These are phyloP conservation scores for Ajuga reptans DNA, from an alignment of 305 asterid species.

Conservation along the genomic window DNA sequence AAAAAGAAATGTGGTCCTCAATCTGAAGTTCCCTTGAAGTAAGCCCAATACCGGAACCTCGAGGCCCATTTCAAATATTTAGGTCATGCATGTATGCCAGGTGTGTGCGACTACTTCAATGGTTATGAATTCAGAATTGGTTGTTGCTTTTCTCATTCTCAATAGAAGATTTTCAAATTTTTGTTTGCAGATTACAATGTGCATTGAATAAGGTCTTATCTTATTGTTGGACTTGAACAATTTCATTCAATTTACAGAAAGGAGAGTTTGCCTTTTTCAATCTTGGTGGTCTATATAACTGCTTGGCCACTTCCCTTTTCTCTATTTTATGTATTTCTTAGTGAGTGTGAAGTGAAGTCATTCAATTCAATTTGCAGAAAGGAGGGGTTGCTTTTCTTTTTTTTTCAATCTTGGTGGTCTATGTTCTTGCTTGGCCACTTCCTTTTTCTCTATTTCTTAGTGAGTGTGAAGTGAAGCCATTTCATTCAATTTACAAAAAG, in stretches of 20 bases:
- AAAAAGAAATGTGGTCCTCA: background rate
- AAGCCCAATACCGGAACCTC: background rate
- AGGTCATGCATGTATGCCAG: background rate
- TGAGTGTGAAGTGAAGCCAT: background rate
- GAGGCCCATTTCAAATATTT: background rate
- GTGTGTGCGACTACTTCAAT: background rate
- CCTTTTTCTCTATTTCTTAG: background rate
- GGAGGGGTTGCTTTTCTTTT: too few relatives aligned
- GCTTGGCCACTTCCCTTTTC: too few relatives aligned
- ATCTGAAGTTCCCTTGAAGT: background rate
- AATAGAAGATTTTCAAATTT: background rate
- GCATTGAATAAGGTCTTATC: constrained; percentile 7
- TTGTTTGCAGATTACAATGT: background rate
- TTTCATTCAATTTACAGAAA: background rate
- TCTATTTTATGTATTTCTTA: too few relatives aligned
- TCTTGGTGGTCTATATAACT: too few relatives aligned
- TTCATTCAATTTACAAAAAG: background rate
- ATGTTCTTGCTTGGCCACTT: background rate
- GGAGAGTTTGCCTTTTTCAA: background rate
- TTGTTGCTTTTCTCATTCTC: background rate
- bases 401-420: background rate
- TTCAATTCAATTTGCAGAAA: too few relatives aligned
- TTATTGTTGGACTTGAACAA: background rate
- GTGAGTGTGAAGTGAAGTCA: too few relatives aligned
- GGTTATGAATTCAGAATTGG: background rate